Evolutionary conservation across 441 rosid species (phyloP).

Genomic region (Omphalea diandra): DNA sequence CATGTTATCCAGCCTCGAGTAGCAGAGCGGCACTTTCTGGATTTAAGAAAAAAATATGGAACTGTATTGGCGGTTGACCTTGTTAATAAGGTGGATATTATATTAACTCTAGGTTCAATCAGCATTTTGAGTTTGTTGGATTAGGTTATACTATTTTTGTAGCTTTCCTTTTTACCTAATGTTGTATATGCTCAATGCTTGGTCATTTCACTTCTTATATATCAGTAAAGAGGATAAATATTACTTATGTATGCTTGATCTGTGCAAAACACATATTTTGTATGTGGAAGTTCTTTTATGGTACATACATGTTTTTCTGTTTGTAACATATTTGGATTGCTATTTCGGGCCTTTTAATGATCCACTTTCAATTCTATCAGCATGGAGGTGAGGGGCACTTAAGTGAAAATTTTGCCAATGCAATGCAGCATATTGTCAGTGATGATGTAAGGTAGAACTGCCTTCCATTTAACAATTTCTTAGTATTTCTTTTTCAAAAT

Average conservation of each 20-base stretch:
- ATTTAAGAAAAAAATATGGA: constrained; percentile 89
- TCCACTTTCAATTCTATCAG: constrained; percentile 46
- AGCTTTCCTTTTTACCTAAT: background rate
- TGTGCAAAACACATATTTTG: background rate
- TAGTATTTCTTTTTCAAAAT: background rate
- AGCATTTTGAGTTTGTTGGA: constrained; percentile 14
- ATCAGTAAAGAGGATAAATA: constrained; percentile 4
- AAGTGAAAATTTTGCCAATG: constrained; percentile 63
- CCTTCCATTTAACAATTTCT: constrained; percentile 27
- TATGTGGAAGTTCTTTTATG: background rate
- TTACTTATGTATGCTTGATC: background rate
- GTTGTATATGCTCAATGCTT: background rate
- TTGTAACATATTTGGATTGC: too few species aligned
- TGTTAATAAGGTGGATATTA: constrained; percentile 67
- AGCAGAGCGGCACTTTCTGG: constrained; percentile 91
- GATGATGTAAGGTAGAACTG: constrained; percentile 87
- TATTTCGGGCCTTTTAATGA: constrained; percentile 19
- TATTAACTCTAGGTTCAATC: constrained; percentile 17
- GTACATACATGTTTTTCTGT: too few species aligned
- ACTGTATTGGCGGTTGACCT: constrained; percentile 81
- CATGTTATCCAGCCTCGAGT: constrained; percentile 55
- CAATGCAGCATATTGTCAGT: constrained; percentile 60
- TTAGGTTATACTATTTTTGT: background rate
- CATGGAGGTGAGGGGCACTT: constrained; percentile 95
- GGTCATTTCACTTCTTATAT: background rate